Percentiles rank a stretch among this genome's conserved stretches.
phyloP scores from a whole-genome alignment of 495 filamentous ascomycete genomes.

The Hypoxylon rickii region DNA sequence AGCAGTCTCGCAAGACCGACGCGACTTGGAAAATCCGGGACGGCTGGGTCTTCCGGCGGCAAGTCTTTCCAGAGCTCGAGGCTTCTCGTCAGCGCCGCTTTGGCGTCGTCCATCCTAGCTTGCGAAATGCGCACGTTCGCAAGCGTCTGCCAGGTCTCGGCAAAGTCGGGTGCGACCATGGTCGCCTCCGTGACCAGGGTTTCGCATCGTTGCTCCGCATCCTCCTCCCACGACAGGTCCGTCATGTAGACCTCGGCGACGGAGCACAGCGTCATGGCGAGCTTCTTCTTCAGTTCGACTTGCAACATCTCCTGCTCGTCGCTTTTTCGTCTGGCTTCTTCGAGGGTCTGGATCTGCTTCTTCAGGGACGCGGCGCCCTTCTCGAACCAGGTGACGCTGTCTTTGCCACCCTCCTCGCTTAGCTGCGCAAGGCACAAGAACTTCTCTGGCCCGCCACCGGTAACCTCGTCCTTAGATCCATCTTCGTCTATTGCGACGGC shows the following conservation, averaged over 20 bases:
- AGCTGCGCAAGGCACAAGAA: constrained; percentile 96
- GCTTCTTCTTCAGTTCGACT: constrained; percentile 73
- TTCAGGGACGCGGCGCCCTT: constrained; percentile 74
- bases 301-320: constrained; percentile 51
- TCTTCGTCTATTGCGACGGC: constrained; percentile 76
- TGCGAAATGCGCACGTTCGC: constrained; percentile 94
- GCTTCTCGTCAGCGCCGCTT: constrained; percentile 74
- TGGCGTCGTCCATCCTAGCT: constrained; percentile 72
- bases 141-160: constrained; percentile 89
- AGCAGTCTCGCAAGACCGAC: constrained; percentile 83
- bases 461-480: constrained; percentile 62
- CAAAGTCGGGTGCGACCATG: constrained; percentile 69
- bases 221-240: constrained; percentile 88
- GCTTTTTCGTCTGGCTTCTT: constrained; percentile 31
- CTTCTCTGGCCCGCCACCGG: constrained; percentile 86
- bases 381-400: constrained; percentile 88
- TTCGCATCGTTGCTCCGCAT: constrained; percentile 86
- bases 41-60: constrained; percentile 61
- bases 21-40: constrained; percentile 82
- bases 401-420: constrained; percentile 79
- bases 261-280: constrained; percentile 85
- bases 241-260: constrained; percentile 98
- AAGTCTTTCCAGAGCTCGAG: constrained; percentile 78
- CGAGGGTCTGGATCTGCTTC: constrained; percentile 62
- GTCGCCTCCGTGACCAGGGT: constrained; percentile 83